phyloP scores from a whole-genome alignment of 2,329 filamentous ascomycete genomes.

The Ustilaginoidea virens region DNA sequence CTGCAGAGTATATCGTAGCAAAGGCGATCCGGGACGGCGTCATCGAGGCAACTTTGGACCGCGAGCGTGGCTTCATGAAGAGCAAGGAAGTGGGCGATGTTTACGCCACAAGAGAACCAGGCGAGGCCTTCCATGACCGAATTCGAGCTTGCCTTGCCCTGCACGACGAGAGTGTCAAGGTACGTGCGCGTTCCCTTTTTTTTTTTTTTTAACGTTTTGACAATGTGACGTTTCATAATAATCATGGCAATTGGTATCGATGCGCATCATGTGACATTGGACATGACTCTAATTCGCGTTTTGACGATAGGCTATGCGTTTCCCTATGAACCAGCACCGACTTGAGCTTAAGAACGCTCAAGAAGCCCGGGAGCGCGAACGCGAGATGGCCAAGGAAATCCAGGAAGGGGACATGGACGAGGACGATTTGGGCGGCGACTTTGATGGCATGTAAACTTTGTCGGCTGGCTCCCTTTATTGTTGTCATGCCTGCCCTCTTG shows the following conservation, averaged over 20 bases:
- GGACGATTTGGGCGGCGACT: slow-evolving; percentile 88
- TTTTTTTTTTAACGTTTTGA: neutral
- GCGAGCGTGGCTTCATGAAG: slow-evolving; percentile 95
- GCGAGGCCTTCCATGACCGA: slow-evolving; percentile 93
- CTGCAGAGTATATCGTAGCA: slow-evolving; percentile 95
- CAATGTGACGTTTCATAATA: no score
- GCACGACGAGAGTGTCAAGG: slow-evolving; percentile 97
- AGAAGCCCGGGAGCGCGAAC: slow-evolving; percentile 90
- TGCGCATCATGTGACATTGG: no score
- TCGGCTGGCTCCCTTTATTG: slow-evolving; percentile 4
- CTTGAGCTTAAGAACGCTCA: slow-evolving; percentile 96
- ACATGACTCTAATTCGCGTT: no score
- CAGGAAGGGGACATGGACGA: slow-evolving; percentile 95
- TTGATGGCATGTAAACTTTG: slow-evolving; percentile 70
- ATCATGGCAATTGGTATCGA: no score
- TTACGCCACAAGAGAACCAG: slow-evolving; percentile 88
- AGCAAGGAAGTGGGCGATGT: slow-evolving; percentile 93
- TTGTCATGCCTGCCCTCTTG: slow-evolving; percentile 7
- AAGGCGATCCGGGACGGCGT: slow-evolving; percentile 97
- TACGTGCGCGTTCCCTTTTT: slow-evolving; percentile 24
- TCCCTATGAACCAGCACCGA: slow-evolving; percentile 98
- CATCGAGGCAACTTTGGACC: slow-evolving; percentile 86
- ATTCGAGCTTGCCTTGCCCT: slow-evolving; percentile 82
- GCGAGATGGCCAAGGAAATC: slow-evolving; percentile 97
- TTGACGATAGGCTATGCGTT: slow-evolving; percentile 99